Base-by-base conservation (phyloP, 768 basidiomycete species). In the Tricholoma terreum region DNA sequence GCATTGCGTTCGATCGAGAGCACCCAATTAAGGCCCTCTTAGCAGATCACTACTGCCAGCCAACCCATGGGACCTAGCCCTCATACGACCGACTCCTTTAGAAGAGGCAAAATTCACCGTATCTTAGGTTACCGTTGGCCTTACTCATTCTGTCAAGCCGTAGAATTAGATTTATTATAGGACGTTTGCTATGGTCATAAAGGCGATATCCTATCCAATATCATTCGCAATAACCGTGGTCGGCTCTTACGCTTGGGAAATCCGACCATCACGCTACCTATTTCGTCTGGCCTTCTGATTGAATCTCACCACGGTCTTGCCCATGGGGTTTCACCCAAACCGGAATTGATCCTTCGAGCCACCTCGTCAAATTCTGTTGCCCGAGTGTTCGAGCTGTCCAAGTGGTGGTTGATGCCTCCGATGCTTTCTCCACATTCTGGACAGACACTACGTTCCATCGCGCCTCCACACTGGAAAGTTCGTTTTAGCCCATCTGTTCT, bases 391-490 rank as follows among this genome's bases (percentile, higher is more conserved):
- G 77, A 71, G 0, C 61, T 0, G 22, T 76, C 59, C 14, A 86
- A 58, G 1, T 4, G 56, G 58, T 87, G 83, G 33, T 54, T 14
- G 0, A 55, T 45, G 4, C 86, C 84, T 52, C 85, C 86, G 56
- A 87, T 82, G 0, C 61, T 58, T 3, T 75, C 80, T 11, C 75
- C 73, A 58, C 85, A 88, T 61, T 88, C 86, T 0, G 85, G 82
- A 57, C 86, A 87, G 7, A 24, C 62, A 4, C 79, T 66, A 1
- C 43, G 57, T 61, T 80, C 17, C 73, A 75, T 80, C 0, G 84
- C 85, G 1, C 83, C 83, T 15, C 84, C 85, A 52, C 84, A 87
- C 84, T 86, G 56, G 24, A 17, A 33, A 54, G 43, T 38, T 17
- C 15, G 24, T 12, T 34, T 35, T 27, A 50, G 24, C 56, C n/a